Conservation (phyloP, 2,329 filamentous ascomycete genomes). For the Stromatinia cepivora region DNA sequence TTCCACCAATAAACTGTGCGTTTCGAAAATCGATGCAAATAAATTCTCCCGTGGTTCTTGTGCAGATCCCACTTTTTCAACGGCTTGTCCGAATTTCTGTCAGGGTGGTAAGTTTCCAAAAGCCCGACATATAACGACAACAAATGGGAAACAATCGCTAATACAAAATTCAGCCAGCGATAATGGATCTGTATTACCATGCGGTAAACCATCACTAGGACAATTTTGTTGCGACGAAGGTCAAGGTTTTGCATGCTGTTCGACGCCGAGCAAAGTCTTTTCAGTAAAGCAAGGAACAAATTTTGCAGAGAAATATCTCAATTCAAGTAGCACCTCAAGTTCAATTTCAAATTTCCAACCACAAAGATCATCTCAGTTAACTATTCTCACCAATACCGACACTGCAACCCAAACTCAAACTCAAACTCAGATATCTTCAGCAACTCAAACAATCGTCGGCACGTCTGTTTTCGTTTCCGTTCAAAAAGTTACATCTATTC, state of each 20-base stretch:
- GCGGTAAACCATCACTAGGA: conserved; percentile 25
- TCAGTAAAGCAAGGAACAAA: conserved; percentile 19
- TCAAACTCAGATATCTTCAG: neutral
- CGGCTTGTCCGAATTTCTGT: conserved; percentile 28
- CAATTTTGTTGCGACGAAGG: conserved; percentile 31
- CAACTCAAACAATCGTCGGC: neutral
- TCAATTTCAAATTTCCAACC: neutral
- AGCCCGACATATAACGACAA: neutral
- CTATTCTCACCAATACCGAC: neutral
- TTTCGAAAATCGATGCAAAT: conserved; percentile 22
- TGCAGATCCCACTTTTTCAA: conserved; percentile 24
- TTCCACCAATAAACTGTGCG: conserved; percentile 29
- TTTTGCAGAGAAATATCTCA: neutral
- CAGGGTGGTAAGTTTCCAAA: conserved; percentile 25
- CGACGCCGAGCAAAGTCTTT: conserved; percentile 23
- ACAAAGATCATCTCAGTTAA: neutral
- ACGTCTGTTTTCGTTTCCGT: neutral
- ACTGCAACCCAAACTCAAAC: neutral
- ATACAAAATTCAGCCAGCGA: conserved; percentile 21
- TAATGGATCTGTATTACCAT: conserved; percentile 25
- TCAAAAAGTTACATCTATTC: conserved; percentile 6
- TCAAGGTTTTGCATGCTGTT: conserved; percentile 25
- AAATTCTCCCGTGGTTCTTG: conserved; percentile 27
- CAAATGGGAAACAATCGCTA: neutral
- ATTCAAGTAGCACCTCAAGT: neutral